phyloP scores from a whole-genome alignment of 441 rosid species.

The Cnidoscolus chayamansa region DNA sequence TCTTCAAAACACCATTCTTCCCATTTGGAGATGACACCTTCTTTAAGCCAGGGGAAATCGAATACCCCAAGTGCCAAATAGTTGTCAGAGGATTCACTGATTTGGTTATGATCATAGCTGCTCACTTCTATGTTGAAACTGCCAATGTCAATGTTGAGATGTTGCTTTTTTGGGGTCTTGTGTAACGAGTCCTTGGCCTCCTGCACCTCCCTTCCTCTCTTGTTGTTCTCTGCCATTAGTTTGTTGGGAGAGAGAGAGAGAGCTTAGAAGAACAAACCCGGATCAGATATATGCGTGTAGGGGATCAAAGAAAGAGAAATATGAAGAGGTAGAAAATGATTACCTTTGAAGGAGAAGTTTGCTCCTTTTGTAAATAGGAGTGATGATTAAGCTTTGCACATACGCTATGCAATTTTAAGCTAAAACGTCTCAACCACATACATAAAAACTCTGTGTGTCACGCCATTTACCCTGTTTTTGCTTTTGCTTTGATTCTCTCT shows the following conservation, averaged over 20 bases:
- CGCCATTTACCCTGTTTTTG: conserved; percentile 20
- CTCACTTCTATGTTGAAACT: too few species aligned
- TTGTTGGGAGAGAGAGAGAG: not conserved
- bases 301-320: too few species aligned
- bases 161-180: conserved; percentile 13
- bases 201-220: conserved; percentile 31
- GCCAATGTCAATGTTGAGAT: not conserved
- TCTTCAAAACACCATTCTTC: conserved; percentile 52
- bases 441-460: conserved; percentile 13
- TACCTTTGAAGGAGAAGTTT: too few species aligned
- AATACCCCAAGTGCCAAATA: conserved; percentile 41
- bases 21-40: conserved; percentile 34
- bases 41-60: conserved; percentile 72
- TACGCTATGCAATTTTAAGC: conserved; percentile 28
- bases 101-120: too few species aligned
- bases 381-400: conserved; percentile 27
- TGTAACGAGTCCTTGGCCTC: conserved; percentile 18
- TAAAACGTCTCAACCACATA: conserved; percentile 16
- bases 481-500: not conserved
- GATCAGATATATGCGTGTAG: not conserved
- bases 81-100: conserved; percentile 14
- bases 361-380: too few species aligned
- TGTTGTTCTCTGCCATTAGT: conserved; percentile 28
- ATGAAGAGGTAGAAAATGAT: too few species aligned
- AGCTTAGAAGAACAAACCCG: not conserved